phyloP scores from a whole-genome alignment of 2,329 filamentous ascomycete species.

The Fusarium sterilihyphosum region DNA sequence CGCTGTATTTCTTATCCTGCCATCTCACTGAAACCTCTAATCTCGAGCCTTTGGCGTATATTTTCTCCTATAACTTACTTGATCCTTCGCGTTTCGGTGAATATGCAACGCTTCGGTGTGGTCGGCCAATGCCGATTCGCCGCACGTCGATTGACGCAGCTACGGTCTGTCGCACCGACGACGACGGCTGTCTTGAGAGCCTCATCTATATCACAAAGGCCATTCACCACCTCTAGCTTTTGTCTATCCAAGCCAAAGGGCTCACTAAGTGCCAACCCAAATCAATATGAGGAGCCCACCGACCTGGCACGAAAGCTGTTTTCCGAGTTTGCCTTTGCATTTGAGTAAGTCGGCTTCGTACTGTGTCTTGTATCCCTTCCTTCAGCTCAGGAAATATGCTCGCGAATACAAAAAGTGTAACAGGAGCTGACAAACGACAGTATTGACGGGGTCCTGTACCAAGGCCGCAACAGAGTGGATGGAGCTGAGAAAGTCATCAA shows the following conservation, averaged over 20 bases:
- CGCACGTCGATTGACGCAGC: conserved; percentile 33
- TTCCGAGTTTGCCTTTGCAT: conserved; percentile 51
- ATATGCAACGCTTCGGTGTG: conserved; percentile 40
- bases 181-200: conserved; percentile 4
- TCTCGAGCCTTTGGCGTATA: not conserved
- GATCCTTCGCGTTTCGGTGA: not conserved
- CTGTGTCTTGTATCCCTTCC: not conserved
- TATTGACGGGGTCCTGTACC: conserved; percentile 95
- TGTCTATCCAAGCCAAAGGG: conserved; percentile 36
- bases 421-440: conserved; percentile 44
- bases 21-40: not conserved
- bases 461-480: conserved; percentile 80
- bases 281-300: conserved; percentile 34
- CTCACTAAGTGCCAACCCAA: conserved; percentile 34
- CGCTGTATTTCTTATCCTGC: not conserved
- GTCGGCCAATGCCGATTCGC: conserved; percentile 42
- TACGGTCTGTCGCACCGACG: conserved; percentile 26
- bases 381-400: not conserved
- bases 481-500: conserved; percentile 78
- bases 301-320: conserved; percentile 39
- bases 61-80: not conserved
- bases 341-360: conserved; percentile 45
- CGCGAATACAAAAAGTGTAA: not conserved
- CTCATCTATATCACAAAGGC: conserved; percentile 1
- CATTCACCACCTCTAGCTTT: conserved; percentile 24